Base-by-base conservation (phyloP, 2,329 filamentous ascomycete species). In the Penicillium digitatum region DNA sequence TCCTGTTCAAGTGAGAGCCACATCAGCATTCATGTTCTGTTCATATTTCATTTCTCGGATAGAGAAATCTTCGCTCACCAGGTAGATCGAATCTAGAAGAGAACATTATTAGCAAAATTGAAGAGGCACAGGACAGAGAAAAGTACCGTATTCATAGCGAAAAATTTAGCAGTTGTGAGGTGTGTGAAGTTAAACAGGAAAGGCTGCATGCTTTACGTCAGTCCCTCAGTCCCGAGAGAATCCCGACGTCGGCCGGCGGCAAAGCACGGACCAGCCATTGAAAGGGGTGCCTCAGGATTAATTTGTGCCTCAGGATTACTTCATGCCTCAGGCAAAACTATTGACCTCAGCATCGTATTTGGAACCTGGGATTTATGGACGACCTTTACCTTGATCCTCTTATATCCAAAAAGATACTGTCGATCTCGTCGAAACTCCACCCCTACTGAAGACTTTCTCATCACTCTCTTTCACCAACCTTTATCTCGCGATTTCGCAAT, bases 51-150 rank as follows among this genome's bases (percentile, higher is more conserved):
- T 40, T 32, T 18, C 31, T 26, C n/a, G 26, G 39, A 35, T 26
- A 24, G 47, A 44, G 45, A 12, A 24, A 51, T 54, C n/a, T 57
- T 39, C 48, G 61, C 78, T 74, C 77, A 83, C 81, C 81, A 82
- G 62, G 82, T 82, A 60, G 81, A 84, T 76, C 76, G 76, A 57
- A 83, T 76, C 80, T 83, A 65, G n/a, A 34, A 26, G 1, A 49
- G 7, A 16, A 40, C 35, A 18, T 43, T 11, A 35, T 67, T 52
- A 66, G 55, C 44, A 47, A 38, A 3, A 3, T 1, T 27, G 1
- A n/a, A 32, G 9, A 51, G 26, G 49, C 14, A 29, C 24, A 5
- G 46, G 18, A 31, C 0, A 43, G 31, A 35, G 22, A 7, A n/a
- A 66, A 78, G 62, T 73, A 81, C 80, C 48, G 80, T 82, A 68